A percentile compares a stretch with the other conserved stretches of the same genome.
Conservation (phyloP, 306 rosid genomes). For the Lathyrus aphaca region DNA sequence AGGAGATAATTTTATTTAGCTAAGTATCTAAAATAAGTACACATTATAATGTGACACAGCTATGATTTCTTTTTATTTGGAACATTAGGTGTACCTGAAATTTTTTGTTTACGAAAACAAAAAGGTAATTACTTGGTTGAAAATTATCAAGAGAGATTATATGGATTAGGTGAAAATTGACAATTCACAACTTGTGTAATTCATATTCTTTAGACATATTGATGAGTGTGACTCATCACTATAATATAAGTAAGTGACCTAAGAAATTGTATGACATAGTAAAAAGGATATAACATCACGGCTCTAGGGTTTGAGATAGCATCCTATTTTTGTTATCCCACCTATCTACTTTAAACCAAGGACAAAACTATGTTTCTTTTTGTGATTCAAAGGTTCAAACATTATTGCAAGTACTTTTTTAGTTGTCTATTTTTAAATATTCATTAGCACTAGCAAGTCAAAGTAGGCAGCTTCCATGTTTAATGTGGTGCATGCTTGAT, state of each 20-base stretch:
- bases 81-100: background rate
- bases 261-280: conserved; percentile 2
- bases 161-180: conserved; percentile 48
- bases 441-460: conserved; percentile 36
- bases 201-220: conserved; percentile 21
- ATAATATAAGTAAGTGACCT: conserved; percentile 33
- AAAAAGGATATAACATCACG: conserved; percentile 31
- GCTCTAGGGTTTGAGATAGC: conserved; percentile 37
- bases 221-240: conserved; percentile 23
- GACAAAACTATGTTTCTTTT: conserved; percentile 34
- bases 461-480: conserved; percentile 21
- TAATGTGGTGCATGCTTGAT: no score
- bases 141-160: conserved; percentile 46
- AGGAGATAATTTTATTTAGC: background rate
- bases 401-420: conserved; percentile 30
- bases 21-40: background rate
- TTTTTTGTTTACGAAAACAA: background rate
- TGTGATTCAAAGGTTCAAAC: conserved; percentile 38
- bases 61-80: conserved; percentile 2
- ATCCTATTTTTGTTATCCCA: conserved; percentile 35
- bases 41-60: background rate
- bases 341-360: conserved; percentile 33
- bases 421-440: conserved; percentile 17
- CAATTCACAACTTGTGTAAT: conserved; percentile 1
- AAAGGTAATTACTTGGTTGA: conserved; percentile 1